Evolutionary conservation across 2,329 filamentous ascomycete species (phyloP).

Genomic region (Neofusicoccum sp.): DNA sequence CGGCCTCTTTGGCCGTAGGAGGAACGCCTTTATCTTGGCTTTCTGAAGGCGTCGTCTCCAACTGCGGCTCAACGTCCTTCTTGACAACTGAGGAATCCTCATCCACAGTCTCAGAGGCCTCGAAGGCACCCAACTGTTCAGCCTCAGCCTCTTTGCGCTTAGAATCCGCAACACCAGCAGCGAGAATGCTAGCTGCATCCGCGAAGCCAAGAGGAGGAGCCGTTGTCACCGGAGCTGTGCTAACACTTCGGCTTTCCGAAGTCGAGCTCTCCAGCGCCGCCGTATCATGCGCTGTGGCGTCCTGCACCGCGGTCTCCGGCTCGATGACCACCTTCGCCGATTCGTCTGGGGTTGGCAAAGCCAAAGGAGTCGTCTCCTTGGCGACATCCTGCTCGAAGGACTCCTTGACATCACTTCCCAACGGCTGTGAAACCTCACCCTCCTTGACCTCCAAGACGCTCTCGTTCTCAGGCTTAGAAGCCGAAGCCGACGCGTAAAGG

Average conservation of each 20-base stretch:
- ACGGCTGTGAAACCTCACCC: neutral
- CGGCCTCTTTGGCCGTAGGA: neutral
- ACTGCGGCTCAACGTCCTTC: neutral
- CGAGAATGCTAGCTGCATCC: neutral
- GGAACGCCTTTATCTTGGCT: neutral
- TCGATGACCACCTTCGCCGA: too few relatives aligned
- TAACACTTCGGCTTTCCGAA: neutral
- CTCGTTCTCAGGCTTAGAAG: neutral
- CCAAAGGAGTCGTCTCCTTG: too few relatives aligned
- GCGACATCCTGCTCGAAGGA: too few relatives aligned
- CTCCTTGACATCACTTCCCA: too few relatives aligned
- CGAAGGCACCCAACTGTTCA: neutral
- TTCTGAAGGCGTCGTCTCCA: neutral
- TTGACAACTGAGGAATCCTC: neutral
- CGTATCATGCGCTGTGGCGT: neutral
- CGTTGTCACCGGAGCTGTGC: neutral
- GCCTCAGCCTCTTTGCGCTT: neutral
- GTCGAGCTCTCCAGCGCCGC: too few relatives aligned
- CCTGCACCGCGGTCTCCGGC: too few relatives aligned
- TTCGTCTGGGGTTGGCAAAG: too few relatives aligned
- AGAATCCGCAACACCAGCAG: neutral
- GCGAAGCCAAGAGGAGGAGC: constrained; percentile 1
- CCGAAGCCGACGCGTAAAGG: neutral
- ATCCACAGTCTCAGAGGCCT: neutral
- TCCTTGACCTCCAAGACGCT: neutral